Evolutionary conservation across 2,329 filamentous ascomycete genomes (phyloP), one percentile per base, ranked within the genome.

Genomic region (Cryphonectria carpinicola): DNA sequence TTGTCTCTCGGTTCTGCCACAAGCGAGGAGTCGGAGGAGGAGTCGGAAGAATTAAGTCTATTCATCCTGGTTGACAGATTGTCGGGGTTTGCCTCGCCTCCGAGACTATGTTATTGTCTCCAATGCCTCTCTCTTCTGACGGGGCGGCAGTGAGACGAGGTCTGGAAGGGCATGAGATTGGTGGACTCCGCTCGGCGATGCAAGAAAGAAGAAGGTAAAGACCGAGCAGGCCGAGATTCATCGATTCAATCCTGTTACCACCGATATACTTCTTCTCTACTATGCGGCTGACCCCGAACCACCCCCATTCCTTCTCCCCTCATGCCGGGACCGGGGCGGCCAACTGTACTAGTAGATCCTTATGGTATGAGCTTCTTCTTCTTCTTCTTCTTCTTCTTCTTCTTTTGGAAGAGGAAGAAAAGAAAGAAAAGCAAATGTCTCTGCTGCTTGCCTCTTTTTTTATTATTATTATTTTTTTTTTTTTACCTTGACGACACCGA

Each of bases 1-100:
- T 22, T 65, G 61, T 65, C 41, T 71, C 52, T 65, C 43, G 58
- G 52, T 19, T 60, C 43, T 8, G 13, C 28, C 43, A 25, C 61
- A 46, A 64, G 61, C 61, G 61, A 64, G 46, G 46, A 19, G 37
- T 3, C 3, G 32, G 32, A 32, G 32, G 32, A 32, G 32, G 32
- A 32, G 32, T 3, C 3, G 32, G 32, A 32, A 3, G 32, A 32
- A n/a, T 64, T 5, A 13, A 14, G 46, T 11, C 46, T 49, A 22
- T n/a, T 64, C 39, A 7, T 22, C n/a, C 25, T 32, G 13, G 39
- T 25, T 64, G 61, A 46, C 25, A 25, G n/a, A 19, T 32, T 46
- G 6, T 64, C 39, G 39, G n/a, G 39, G 32, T 32, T 32, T 32
- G 32, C 32, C 11, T 17, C 10, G 5, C 22, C 10, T 22, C n/a